Evolutionary conservation across 441 rosid species (phyloP).

Genomic region (Oxalis stricta): DNA sequence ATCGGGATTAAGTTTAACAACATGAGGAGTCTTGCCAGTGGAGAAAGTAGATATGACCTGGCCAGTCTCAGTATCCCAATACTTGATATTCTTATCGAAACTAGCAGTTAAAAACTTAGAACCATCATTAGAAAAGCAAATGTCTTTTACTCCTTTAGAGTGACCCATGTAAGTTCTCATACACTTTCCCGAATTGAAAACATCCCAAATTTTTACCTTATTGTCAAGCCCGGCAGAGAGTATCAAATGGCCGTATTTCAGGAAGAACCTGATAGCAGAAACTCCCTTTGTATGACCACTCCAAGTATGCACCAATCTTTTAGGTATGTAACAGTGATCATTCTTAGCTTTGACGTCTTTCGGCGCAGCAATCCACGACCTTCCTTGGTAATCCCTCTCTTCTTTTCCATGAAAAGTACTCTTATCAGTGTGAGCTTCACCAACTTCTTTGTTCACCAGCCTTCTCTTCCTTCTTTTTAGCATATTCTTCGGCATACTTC

Average conservation of each 20-base stretch:
- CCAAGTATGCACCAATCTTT: constrained; percentile 91
- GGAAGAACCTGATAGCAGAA: constrained; percentile 89
- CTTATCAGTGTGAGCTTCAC: constrained; percentile 70
- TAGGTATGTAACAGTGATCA: constrained; percentile 92
- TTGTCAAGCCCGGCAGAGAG: constrained; percentile 96
- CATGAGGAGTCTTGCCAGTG: constrained; percentile 86
- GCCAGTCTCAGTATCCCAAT: constrained; percentile 97
- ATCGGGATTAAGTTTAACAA: constrained; percentile 88
- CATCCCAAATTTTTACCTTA: constrained; percentile 99
- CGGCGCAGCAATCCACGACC: constrained; percentile 94
- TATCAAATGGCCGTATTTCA: constrained; percentile 85
- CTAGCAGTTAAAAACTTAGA: constrained; percentile 88
- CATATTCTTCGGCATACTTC: constrained; percentile 91
- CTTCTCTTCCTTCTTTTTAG: constrained; percentile 88
- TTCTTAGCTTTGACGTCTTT: constrained; percentile 90
- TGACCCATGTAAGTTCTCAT: constrained; percentile 99
- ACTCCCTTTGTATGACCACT: constrained; percentile 97
- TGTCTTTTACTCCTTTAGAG: constrained; percentile 83
- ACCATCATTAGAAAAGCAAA: constrained; percentile 86
- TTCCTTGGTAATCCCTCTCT: constrained; percentile 90
- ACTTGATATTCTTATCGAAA: constrained; percentile 90
- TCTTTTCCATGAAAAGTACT: constrained; percentile 95
- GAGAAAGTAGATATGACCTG: constrained; percentile 90
- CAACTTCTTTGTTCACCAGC: constrained; percentile 44
- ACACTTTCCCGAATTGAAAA: constrained; percentile 88